Conservation (phyloP, 2,329 filamentous ascomycete genomes). For the Paracoccidioides lutzii region DNA sequence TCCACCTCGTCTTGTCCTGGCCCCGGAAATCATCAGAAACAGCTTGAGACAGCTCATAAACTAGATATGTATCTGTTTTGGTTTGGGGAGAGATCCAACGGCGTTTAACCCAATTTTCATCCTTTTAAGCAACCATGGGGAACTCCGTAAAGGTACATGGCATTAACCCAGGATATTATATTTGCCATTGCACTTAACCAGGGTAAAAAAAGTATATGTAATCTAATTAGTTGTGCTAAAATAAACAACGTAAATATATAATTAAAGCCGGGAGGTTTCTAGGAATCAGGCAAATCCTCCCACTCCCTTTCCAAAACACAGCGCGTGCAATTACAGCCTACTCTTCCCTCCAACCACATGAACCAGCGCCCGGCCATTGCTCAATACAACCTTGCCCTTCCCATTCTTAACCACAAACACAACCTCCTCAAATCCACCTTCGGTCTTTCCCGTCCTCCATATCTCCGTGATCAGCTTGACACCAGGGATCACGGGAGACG, state of each 20-base stretch:
- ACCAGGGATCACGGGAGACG: constrained; percentile 68
- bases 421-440: constrained; percentile 63
- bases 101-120: too few relatives aligned
- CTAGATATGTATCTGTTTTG: too few relatives aligned
- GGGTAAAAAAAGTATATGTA: too few relatives aligned
- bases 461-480: constrained; percentile 70
- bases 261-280: not conserved
- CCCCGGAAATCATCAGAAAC: too few relatives aligned
- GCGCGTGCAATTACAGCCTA: constrained; percentile 42
- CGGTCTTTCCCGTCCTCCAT: constrained; percentile 58
- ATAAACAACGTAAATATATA: not conserved
- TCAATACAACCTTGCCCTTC: constrained; percentile 71
- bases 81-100: too few relatives aligned
- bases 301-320: not conserved
- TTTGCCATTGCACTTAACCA: too few relatives aligned
- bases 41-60: too few relatives aligned
- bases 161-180: too few relatives aligned
- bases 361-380: constrained; percentile 72
- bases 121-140: too few relatives aligned
- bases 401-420: constrained; percentile 67
- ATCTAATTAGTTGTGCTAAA: too few relatives aligned
- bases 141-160: too few relatives aligned
- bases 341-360: constrained; percentile 49
- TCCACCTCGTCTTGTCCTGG: too few relatives aligned
- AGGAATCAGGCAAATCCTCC: not conserved